These are phyloP conservation scores for Agapanthus africanus DNA, from an alignment of 106 monocot species.

Conservation along the genomic window DNA sequence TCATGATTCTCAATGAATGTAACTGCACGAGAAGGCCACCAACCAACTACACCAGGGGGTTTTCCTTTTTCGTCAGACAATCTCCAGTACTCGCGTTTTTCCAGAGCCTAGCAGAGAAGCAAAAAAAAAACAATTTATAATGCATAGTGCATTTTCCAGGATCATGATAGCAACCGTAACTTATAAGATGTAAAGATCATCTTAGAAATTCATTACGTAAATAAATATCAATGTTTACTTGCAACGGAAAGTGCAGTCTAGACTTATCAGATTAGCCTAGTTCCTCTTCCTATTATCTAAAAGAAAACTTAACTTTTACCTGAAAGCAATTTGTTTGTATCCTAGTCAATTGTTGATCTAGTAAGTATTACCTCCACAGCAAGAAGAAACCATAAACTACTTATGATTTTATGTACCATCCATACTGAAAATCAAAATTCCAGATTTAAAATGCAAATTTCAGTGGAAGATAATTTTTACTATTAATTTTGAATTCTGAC, in stretches of 20 bases:
- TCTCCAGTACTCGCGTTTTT: slow-evolving; percentile 67
- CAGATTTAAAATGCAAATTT: not conserved
- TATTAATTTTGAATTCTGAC: too few species aligned
- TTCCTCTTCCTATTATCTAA: too few species aligned
- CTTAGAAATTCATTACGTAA: not conserved
- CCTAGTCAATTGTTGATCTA: not conserved
- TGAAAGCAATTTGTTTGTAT: not conserved
- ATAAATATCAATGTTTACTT: not conserved
- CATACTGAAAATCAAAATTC: not conserved
- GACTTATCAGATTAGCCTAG: too few species aligned
- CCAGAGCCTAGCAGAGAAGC: slow-evolving; percentile 31
- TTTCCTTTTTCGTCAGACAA: slow-evolving; percentile 65
- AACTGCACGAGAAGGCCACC: slow-evolving; percentile 82
- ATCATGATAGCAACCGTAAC: not conserved
- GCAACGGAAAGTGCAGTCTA: not conserved
- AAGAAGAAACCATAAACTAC: too few species aligned
- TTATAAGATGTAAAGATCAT: not conserved
- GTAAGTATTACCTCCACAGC: not conserved
- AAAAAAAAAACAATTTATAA: not conserved
- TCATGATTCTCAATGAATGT: slow-evolving; percentile 85
- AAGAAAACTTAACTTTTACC: not conserved
- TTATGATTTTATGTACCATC: not conserved
- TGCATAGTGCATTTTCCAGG: not conserved
- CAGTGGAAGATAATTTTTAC: not conserved
- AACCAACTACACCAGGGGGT: slow-evolving; percentile 65